phyloP scores from a whole-genome alignment of 2,329 filamentous ascomycete species.

The Tolypocladium tropicale region DNA sequence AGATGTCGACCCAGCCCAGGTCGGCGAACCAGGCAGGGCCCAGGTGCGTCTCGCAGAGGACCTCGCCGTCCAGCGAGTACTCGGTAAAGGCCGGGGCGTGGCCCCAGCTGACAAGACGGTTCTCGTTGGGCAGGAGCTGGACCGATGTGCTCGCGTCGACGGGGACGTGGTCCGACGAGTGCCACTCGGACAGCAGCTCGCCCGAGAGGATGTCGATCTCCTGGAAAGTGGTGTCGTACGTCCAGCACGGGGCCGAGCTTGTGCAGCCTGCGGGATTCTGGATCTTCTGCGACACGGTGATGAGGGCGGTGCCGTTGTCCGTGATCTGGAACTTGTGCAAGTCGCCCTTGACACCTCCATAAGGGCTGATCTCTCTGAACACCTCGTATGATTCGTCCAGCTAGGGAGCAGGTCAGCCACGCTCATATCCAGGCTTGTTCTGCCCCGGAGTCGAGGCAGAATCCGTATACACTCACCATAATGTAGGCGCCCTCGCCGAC shows the following conservation, averaged over 20 bases:
- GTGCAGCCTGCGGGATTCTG: background rate
- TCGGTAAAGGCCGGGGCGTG: slow-evolving; percentile 36
- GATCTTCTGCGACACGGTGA: slow-evolving; percentile 18
- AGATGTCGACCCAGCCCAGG: slow-evolving; percentile 34
- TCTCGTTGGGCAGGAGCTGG: slow-evolving; percentile 39
- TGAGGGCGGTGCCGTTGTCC: slow-evolving; percentile 26
- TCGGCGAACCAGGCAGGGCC: slow-evolving; percentile 22
- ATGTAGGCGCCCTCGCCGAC: background rate
- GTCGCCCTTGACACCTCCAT: slow-evolving; percentile 12
- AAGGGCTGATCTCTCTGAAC: slow-evolving; percentile 13
- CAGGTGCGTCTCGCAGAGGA: slow-evolving; percentile 43
- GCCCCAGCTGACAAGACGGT: slow-evolving; percentile 48
- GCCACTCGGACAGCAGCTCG: slow-evolving; percentile 37
- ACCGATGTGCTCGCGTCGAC: slow-evolving; percentile 23
- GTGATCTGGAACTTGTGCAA: slow-evolving; percentile 31
- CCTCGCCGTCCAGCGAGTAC: slow-evolving; percentile 33
- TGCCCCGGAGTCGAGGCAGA: no score
- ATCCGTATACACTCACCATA: background rate
- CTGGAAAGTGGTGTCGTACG: slow-evolving; percentile 25
- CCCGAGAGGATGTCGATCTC: slow-evolving; percentile 42
- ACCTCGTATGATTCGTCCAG: slow-evolving; percentile 18
- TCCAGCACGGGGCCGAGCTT: slow-evolving; percentile 10
- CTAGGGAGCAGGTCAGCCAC: slow-evolving; percentile 7
- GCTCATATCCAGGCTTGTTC: background rate
- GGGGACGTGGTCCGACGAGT: slow-evolving; percentile 17